A percentile compares a stretch with the other conserved stretches of the same genome.
These are phyloP conservation scores for Malus sieversii DNA, from an alignment of 306 rosid genomes.

Conservation along the genomic window DNA sequence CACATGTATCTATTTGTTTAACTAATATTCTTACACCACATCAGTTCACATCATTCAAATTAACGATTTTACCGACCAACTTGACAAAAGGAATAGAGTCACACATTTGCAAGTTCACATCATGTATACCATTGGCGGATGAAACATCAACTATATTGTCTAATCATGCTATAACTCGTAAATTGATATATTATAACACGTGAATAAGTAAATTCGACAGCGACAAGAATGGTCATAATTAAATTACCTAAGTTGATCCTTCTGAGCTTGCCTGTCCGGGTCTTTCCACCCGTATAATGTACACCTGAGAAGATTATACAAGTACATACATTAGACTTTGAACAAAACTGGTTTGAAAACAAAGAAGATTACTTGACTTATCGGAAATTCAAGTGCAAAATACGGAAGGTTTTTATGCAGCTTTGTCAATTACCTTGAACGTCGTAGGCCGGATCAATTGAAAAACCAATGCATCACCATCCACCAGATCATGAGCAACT, in stretches of 20 bases:
- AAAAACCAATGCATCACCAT: conserved; percentile 63
- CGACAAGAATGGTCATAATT: not conserved
- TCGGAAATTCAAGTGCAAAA: not conserved
- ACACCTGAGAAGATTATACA: conserved; percentile 39
- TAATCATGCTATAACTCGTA: not conserved
- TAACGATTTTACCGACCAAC: not conserved
- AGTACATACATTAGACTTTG: not conserved
- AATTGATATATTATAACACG: too few species aligned
- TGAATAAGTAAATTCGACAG: not conserved
- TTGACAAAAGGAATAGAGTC: too few species aligned
- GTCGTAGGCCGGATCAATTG: conserved; percentile 40
- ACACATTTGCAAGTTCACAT: too few species aligned
- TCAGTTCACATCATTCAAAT: too few species aligned
- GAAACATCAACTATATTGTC: too few species aligned
- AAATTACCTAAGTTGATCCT: conserved; percentile 27
- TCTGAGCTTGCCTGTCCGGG: conserved; percentile 16
- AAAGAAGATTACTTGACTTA: too few species aligned
- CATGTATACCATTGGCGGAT: too few species aligned
- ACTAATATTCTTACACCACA: too few species aligned
- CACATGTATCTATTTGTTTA: not conserved
- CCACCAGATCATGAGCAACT: conserved; percentile 46
- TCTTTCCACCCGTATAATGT: conserved; percentile 48
- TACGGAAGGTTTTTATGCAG: not conserved
- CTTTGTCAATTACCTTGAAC: conserved; percentile 37
- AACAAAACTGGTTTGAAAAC: not conserved